Conservation (phyloP, 1,139 yeast species). For the Saccharomyces hybrid region DNA sequence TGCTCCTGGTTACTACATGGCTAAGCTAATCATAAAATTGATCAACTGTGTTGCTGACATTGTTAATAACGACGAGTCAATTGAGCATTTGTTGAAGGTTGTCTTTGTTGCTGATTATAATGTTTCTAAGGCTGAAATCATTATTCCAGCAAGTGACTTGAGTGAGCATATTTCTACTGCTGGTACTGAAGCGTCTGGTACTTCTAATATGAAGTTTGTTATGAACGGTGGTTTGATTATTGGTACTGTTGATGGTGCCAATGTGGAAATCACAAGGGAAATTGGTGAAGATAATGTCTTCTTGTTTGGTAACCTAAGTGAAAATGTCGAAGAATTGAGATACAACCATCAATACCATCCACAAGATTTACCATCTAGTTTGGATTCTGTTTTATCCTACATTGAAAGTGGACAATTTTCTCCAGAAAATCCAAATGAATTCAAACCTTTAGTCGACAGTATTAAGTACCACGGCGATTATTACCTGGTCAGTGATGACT, state of each 20-base stretch:
- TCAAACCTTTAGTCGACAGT: conserved; percentile 58
- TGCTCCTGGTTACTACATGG: conserved; percentile 96
- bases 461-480: conserved; percentile 72
- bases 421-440: conserved; percentile 50
- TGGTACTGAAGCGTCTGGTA: conserved; percentile 95
- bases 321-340: conserved; percentile 80
- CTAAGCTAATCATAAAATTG: conserved; percentile 81
- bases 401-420: conserved; percentile 71
- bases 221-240: conserved; percentile 88
- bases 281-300: conserved; percentile 90
- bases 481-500: conserved; percentile 83
- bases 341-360: conserved; percentile 61
- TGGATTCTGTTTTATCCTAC: conserved; percentile 56
- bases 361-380: conserved; percentile 42
- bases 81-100: conserved; percentile 73
- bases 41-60: conserved; percentile 76
- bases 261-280: conserved; percentile 90
- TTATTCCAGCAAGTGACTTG: conserved; percentile 83
- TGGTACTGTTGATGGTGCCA: conserved; percentile 97
- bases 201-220: conserved; percentile 93
- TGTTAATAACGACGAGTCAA: conserved; percentile 67
- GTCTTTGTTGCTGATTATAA: conserved; percentile 88
- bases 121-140: conserved; percentile 88
- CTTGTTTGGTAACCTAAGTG: conserved; percentile 84
- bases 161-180: conserved; percentile 97